A percentile compares a stretch with the other conserved stretches of the same genome.
phyloP scores from a whole-genome alignment of 805 yeast species.

The Zygoascus biomembranicola region DNA sequence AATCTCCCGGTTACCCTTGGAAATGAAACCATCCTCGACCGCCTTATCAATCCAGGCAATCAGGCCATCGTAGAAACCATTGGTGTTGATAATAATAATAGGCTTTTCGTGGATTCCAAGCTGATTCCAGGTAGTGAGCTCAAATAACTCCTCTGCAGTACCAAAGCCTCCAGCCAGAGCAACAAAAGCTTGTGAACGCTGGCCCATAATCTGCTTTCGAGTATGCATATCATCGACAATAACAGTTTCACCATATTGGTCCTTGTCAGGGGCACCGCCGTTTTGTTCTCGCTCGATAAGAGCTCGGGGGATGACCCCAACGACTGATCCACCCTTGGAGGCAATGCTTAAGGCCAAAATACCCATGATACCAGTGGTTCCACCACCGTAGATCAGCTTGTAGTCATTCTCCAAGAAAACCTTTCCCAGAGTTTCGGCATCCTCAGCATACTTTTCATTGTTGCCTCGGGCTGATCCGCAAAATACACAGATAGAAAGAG shows the following conservation, averaged over 20 bases:
- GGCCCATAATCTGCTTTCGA: slow-evolving; percentile 77
- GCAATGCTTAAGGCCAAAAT: slow-evolving; percentile 18
- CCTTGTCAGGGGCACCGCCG: slow-evolving; percentile 40
- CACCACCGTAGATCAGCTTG: slow-evolving; percentile 86
- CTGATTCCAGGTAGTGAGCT: slow-evolving; percentile 86
- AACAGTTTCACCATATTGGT: slow-evolving; percentile 65
- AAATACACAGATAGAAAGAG: slow-evolving; percentile 59
- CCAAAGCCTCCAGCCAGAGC: slow-evolving; percentile 94
- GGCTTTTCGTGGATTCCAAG: slow-evolving; percentile 80
- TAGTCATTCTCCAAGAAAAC: slow-evolving; percentile 49
- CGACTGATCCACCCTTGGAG: slow-evolving; percentile 39
- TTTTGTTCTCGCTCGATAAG: slow-evolving; percentile 63
- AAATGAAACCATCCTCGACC: slow-evolving; percentile 58
- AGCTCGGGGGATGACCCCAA: slow-evolving; percentile 83
- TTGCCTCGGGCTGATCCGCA: slow-evolving; percentile 79
- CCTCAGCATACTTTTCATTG: slow-evolving; percentile 38
- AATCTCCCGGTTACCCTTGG: slow-evolving; percentile 56
- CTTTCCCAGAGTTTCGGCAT: slow-evolving; percentile 54
- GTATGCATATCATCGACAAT: slow-evolving; percentile 86
- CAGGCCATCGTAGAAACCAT: slow-evolving; percentile 73
- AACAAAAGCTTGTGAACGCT: slow-evolving; percentile 76
- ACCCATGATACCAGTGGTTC: slow-evolving; percentile 42
- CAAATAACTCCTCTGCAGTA: slow-evolving; percentile 82
- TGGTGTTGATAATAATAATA: slow-evolving; percentile 63
- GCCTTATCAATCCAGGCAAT: slow-evolving; percentile 53